Evolutionary conservation across 2,329 filamentous ascomycete genomes (phyloP).

Genomic region (Fusarium sp.): DNA sequence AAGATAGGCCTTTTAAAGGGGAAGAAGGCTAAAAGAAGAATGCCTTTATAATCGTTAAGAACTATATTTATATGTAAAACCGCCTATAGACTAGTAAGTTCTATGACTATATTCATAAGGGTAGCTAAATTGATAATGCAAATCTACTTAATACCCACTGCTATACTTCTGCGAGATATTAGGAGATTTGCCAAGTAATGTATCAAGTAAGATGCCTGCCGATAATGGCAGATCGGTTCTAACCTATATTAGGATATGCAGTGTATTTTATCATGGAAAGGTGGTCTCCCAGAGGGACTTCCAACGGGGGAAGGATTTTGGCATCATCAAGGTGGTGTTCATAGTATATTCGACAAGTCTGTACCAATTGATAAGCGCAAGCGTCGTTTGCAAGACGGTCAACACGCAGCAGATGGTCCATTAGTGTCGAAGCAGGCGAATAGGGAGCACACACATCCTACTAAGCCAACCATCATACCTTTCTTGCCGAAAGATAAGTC

Average conservation of each 20-base stretch:
- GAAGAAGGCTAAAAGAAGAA: neutral
- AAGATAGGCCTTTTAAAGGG: neutral
- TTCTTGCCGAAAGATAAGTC: neutral
- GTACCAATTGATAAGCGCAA: neutral
- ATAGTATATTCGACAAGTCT: neutral
- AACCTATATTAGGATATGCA: slow-evolving; percentile 7
- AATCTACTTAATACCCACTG: slow-evolving; percentile 17
- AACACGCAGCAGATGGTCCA: neutral
- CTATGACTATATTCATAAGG: slow-evolving; percentile 18
- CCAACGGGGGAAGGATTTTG: neutral
- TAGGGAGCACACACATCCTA: neutral
- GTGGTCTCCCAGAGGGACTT: neutral
- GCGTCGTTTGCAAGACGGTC: neutral
- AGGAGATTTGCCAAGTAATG: slow-evolving; percentile 15
- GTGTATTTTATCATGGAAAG: slow-evolving; percentile 9
- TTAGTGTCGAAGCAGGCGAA: neutral
- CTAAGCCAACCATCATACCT: neutral
- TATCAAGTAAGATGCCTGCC: slow-evolving; percentile 8
- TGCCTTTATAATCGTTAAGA: slow-evolving; percentile 18
- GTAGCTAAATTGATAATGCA: slow-evolving; percentile 6
- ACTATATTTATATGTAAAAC: slow-evolving; percentile 5
- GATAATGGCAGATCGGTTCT: neutral
- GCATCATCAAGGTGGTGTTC: neutral
- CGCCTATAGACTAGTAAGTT: slow-evolving; percentile 9
- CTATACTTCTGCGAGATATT: slow-evolving; percentile 12